phyloP scores from a whole-genome alignment of 768 basidiomycete genomes.

The Galerina sulciceps region DNA sequence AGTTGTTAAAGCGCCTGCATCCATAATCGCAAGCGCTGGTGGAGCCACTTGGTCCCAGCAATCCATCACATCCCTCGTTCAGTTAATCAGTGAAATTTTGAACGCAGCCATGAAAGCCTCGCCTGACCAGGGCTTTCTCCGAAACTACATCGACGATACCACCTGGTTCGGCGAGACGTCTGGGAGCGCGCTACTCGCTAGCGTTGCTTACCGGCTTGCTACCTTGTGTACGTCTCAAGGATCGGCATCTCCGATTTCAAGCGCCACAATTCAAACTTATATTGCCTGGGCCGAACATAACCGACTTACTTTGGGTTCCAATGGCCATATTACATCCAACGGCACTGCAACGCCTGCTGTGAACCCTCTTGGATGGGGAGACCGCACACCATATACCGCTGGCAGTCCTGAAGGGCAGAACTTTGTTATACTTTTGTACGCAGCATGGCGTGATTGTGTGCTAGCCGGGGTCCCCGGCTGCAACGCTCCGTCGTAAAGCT shows the following conservation, averaged over 20 bases:
- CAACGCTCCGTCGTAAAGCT: neutral
- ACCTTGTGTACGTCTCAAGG: slow-evolving; percentile 16
- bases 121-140: slow-evolving; percentile 31
- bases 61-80: slow-evolving; percentile 31
- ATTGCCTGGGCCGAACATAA: slow-evolving; percentile 29
- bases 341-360: slow-evolving; percentile 40
- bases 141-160: slow-evolving; percentile 39
- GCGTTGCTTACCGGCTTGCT: slow-evolving; percentile 37
- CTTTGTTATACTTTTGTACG: slow-evolving; percentile 41
- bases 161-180: slow-evolving; percentile 43
- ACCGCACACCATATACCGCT: slow-evolving; percentile 32
- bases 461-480: slow-evolving; percentile 18
- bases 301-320: slow-evolving; percentile 26
- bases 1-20: slow-evolving; percentile 42
- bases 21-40: slow-evolving; percentile 19
- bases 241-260: neutral
- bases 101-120: slow-evolving; percentile 34
- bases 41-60: slow-evolving; percentile 13
- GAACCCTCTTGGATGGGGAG: slow-evolving; percentile 39
- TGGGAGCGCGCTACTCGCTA: slow-evolving; percentile 38
- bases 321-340: slow-evolving; percentile 26
- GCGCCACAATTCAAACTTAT: slow-evolving; percentile 13
- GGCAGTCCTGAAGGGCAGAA: slow-evolving; percentile 44
- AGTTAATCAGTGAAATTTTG: slow-evolving; percentile 41
- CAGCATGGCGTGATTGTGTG: slow-evolving; percentile 45